Evolutionary conservation across 2,329 filamentous ascomycete genomes (phyloP).

Genomic region (Colletotrichum sp.): DNA sequence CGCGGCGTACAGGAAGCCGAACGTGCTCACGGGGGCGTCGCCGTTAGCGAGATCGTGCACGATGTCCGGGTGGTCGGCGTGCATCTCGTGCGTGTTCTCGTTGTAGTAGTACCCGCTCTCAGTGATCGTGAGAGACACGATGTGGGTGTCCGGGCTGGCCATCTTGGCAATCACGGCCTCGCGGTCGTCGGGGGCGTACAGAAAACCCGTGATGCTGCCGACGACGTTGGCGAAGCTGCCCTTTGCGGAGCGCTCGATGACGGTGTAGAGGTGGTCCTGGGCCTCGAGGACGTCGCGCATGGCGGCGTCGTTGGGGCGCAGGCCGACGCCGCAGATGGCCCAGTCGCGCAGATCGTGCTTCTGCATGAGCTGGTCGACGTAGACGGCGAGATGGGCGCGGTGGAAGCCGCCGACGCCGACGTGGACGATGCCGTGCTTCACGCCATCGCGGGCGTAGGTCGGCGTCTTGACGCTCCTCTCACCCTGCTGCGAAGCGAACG

Average conservation of each 20-base stretch:
- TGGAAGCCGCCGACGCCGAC: conserved; percentile 61
- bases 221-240: conserved; percentile 53
- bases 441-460: conserved; percentile 46
- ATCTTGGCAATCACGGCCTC: conserved; percentile 60
- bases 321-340: conserved; percentile 57
- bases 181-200: conserved; percentile 56
- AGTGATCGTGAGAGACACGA: conserved; percentile 61
- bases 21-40: conserved; percentile 49
- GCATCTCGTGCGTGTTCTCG: conserved; percentile 60
- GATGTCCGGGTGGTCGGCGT: conserved; percentile 53
- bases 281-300: conserved; percentile 55
- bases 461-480: conserved; percentile 33
- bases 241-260: conserved; percentile 58
- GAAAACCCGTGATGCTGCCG: conserved; percentile 57
- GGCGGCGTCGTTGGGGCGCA: conserved; percentile 52
- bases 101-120: conserved; percentile 64
- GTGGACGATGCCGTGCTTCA: conserved; percentile 61
- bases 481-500: conserved; percentile 12
- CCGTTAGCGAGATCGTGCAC: conserved; percentile 51
- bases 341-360: conserved; percentile 49
- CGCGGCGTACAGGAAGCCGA: conserved; percentile 58
- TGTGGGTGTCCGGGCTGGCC: conserved; percentile 58
- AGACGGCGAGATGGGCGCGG: conserved; percentile 58
- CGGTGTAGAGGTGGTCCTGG: conserved; percentile 58
- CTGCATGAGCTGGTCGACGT: conserved; percentile 53